Conservation (phyloP, 2,329 filamentous ascomycete species). For the Celoporthe dispersa region DNA sequence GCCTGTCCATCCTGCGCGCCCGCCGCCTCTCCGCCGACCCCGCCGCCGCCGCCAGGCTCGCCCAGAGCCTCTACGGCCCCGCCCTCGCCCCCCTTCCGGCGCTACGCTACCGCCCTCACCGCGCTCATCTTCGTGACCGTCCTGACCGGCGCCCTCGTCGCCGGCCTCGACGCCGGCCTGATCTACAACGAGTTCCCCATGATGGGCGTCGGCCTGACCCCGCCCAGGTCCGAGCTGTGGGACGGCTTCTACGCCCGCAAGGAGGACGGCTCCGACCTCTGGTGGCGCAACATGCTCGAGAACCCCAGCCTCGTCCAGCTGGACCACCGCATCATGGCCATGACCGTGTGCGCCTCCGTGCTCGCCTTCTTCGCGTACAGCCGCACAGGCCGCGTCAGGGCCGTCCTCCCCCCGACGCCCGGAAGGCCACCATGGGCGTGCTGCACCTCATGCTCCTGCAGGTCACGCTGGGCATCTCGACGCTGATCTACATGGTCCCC, state of each 20-base stretch:
- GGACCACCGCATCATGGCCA: constrained; percentile 90
- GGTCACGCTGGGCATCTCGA: constrained; percentile 84
- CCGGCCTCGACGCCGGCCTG: constrained; percentile 90
- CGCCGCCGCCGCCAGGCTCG: constrained; percentile 60
- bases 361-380: constrained; percentile 82
- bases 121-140: constrained; percentile 84
- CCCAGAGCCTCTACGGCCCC: constrained; percentile 67
- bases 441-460: constrained; percentile 84
- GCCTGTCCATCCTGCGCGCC: constrained; percentile 80
- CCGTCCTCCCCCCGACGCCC: constrained; percentile 66
- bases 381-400: constrained; percentile 63
- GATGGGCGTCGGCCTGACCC: constrained; percentile 85
- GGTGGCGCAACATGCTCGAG: constrained; percentile 97
- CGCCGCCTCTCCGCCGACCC: constrained; percentile 73
- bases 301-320: constrained; percentile 96
- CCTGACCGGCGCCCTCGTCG: constrained; percentile 92
- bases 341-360: constrained; percentile 83
- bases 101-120: constrained; percentile 71
- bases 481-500: constrained; percentile 92
- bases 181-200: constrained; percentile 99
- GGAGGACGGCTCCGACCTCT: constrained; percentile 79
- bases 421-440: constrained; percentile 75
- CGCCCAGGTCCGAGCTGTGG: constrained; percentile 82
- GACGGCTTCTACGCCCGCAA: constrained; percentile 83
- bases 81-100: constrained; percentile 74